These are phyloP conservation scores for Plasmodium gaboni DNA, from an alignment of 169 alveolate species.

Conservation along the genomic window DNA sequence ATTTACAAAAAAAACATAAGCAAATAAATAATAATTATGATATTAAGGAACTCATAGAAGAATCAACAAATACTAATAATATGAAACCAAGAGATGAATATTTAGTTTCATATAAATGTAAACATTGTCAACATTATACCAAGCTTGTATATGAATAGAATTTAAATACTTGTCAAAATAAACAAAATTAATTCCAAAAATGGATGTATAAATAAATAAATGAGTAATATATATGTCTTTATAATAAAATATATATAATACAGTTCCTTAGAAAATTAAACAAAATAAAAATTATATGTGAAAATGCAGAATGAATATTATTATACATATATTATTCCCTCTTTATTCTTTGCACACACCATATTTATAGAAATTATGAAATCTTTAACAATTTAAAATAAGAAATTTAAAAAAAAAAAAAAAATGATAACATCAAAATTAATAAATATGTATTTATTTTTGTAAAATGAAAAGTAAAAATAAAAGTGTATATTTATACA, in stretches of 20 bases:
- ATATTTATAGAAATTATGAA: conserved; percentile 25
- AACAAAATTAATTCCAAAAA: neutral
- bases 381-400: conserved; percentile 3
- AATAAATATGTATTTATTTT: conserved; percentile 1
- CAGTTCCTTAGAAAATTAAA: conserved; percentile 18
- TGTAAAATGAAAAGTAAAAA: neutral
- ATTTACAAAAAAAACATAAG: conserved; percentile 30
- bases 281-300: conserved; percentile 11
- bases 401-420: conserved; percentile 18
- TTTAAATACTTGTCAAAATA: conserved; percentile 3
- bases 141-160: conserved; percentile 58
- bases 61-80: conserved; percentile 17
- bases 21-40: neutral
- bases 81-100: conserved; percentile 49
- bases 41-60: conserved; percentile 7
- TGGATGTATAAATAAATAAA: no score
- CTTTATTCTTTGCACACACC: conserved; percentile 26
- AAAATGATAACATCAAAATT: neutral
- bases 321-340: neutral
- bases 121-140: conserved; percentile 59
- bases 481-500: no score
- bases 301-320: conserved; percentile 6
- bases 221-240: neutral
- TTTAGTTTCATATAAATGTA: conserved; percentile 54
- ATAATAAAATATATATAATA: neutral